These are phyloP conservation scores for Sugiyamaella smithiae DNA, from an alignment of 805 yeast genomes.

Conservation along the genomic window DNA sequence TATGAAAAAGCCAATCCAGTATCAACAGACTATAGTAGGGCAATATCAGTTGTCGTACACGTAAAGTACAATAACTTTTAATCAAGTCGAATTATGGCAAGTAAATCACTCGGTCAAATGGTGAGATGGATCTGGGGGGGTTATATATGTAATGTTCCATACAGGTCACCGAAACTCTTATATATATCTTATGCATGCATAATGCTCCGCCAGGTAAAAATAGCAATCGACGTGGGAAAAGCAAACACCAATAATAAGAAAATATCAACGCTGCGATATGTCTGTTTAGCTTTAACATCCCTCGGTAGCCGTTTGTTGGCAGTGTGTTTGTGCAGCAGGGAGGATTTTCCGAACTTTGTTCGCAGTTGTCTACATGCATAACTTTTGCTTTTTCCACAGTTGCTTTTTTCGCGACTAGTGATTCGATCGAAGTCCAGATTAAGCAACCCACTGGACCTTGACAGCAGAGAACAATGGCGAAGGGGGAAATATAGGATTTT, in stretches of 20 bases:
- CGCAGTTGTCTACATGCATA: conserved; percentile 1
- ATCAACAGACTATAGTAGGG: background rate
- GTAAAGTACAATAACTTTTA: too few relatives aligned
- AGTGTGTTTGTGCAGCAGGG: background rate
- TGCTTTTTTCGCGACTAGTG: background rate
- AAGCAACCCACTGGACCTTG: background rate
- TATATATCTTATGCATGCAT: conserved; percentile 1
- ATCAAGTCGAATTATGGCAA: too few relatives aligned
- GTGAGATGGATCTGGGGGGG: background rate
- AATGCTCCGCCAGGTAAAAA: conserved; percentile 1
- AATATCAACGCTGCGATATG: background rate
- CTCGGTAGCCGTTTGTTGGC: conserved; percentile 7
- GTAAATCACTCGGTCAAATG: too few relatives aligned
- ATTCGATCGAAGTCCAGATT: conserved; percentile 3
- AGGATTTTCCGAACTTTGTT: conserved; percentile 4
- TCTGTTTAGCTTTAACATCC: conserved; percentile 5
- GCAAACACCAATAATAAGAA: conserved; percentile 4
- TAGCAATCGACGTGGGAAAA: conserved; percentile 3
- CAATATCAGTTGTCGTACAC: too few relatives aligned
- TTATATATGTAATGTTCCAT: conserved; percentile 6
- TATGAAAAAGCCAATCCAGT: background rate
- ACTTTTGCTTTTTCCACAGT: background rate
- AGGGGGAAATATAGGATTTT: background rate
- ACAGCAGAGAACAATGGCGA: conserved; percentile 6
- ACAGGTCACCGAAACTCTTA: conserved; percentile 1